Percentiles rank a stretch among this genome's conserved stretches.
phyloP scores from a whole-genome alignment of 495 filamentous ascomycete species.

The Trichocladium antarcticum region DNA sequence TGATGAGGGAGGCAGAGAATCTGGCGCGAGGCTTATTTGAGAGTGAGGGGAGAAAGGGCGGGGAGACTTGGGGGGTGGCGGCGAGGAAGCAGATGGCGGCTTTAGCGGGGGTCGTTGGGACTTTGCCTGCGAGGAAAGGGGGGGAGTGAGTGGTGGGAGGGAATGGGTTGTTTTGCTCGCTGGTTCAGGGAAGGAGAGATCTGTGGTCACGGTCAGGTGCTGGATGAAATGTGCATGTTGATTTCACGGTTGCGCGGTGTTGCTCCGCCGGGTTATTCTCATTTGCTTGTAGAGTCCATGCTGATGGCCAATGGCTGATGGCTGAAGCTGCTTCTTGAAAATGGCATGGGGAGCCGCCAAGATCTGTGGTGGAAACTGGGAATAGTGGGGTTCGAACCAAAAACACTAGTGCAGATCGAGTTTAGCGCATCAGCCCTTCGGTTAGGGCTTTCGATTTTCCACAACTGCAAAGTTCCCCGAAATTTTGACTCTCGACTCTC shows the following conservation, averaged over 20 bases:
- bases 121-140: slow-evolving; percentile 8
- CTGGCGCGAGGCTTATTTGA: slow-evolving; percentile 27
- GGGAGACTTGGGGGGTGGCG: slow-evolving; percentile 28
- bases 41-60: slow-evolving; percentile 17
- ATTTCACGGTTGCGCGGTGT: not conserved
- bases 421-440: slow-evolving; percentile 8
- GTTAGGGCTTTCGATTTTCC: slow-evolving; percentile 27
- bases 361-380: not conserved
- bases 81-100: slow-evolving; percentile 27
- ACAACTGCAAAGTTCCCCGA: slow-evolving; percentile 21
- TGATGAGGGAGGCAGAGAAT: slow-evolving; percentile 21
- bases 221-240: not conserved
- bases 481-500: slow-evolving; percentile 20
- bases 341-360: not conserved
- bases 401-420: slow-evolving; percentile 1
- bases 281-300: no score
- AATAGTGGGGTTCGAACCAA: slow-evolving; percentile 9
- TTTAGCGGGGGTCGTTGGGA: slow-evolving; percentile 24
- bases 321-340: no score
- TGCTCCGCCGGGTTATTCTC: no score
- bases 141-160: not conserved
- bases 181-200: not conserved
- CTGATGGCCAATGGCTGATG: no score
- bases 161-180: not conserved
- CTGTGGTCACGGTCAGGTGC: not conserved